Evolutionary conservation across 2,329 filamentous ascomycete species (phyloP).

Genomic region (Neofusicoccum cordaticola): DNA sequence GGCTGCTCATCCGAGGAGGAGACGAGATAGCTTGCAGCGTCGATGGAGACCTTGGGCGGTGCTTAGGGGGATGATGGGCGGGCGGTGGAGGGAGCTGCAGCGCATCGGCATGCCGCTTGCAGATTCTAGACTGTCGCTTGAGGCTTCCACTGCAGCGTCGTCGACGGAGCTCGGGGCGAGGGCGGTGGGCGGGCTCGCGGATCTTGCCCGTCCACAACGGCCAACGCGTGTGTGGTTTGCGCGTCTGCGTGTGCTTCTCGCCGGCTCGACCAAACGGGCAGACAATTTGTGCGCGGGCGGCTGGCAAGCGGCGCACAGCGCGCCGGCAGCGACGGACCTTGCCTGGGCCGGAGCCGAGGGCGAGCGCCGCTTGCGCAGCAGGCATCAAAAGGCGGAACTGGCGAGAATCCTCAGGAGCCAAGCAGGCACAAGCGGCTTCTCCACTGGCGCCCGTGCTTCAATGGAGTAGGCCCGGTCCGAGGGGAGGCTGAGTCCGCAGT

Average conservation of each 20-base stretch:
- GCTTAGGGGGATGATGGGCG: constrained; percentile 1
- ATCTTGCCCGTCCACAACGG: neutral
- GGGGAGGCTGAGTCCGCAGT: constrained; percentile 5
- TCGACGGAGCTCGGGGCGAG: constrained; percentile 4
- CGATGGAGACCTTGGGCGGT: neutral
- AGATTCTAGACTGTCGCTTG: constrained; percentile 6
- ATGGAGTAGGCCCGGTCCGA: constrained; percentile 13
- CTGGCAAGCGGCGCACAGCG: neutral
- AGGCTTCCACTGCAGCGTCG: neutral
- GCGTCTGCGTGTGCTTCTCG: neutral
- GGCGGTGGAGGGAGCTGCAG: constrained; percentile 5
- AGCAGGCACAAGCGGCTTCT: constrained; percentile 11
- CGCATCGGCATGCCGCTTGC: neutral
- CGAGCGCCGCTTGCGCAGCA: neutral
- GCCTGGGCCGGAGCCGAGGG: constrained; percentile 1
- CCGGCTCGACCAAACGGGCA: neutral
- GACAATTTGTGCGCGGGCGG: neutral
- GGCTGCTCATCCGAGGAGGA: constrained; percentile 5
- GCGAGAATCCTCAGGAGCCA: constrained; percentile 14
- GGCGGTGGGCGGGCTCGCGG: neutral
- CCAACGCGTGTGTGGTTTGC: constrained; percentile 4
- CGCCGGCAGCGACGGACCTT: constrained; percentile 5
- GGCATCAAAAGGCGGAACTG: constrained; percentile 6
- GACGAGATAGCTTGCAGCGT: constrained; percentile 6
- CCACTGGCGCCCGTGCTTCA: constrained; percentile 10